Evolutionary conservation across 2,329 filamentous ascomycete species (phyloP), one percentile per base, ranked within the genome.

Genomic region (Clonostachys sp.): DNA sequence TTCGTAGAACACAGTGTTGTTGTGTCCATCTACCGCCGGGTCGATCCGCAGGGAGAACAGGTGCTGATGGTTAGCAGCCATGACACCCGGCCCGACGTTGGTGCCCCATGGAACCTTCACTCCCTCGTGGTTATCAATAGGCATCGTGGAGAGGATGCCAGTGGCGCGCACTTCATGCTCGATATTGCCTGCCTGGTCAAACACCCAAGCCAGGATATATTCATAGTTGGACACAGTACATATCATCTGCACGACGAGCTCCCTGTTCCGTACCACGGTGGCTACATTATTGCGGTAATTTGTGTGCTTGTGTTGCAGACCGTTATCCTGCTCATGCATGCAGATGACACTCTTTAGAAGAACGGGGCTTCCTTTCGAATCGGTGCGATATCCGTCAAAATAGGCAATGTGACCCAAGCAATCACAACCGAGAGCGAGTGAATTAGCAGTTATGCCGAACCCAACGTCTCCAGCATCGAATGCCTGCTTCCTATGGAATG

Each of bases 381-480:
- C 71, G 0, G 77, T 70, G 14, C 81, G 67, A 10, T 81, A 65
- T 1, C 73, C 74, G 53, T 86, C 81, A 50, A 89, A 78, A 52
- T 77, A 77, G 50, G 85, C 79, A 54, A 87, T 86, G 1, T 78
- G 74, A 8, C 86, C 86, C 0, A 89, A 73, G 53, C 86, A 85
- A 57, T 89, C 85, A 48, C 85, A 88, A 17, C 85, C 85, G 0
- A 88, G 72, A 14, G 74, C 70, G 5, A 90, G 72, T 51, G 86
- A 86, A 61, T 89, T 89, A 14, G 83, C 81, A 43, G 75, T 80
- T 44, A 80, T 75, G 3, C 86, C 86, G 24, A 82, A 79, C 6
- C 85, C 85, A 12, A 77, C 81, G 49, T 89, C 84, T 7, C 86
- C 86, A 50, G 89, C 79, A 55, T 89, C 85, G 55, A 89, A 88